Evolutionary conservation across 345 rosid species (phyloP), one percentile per base, ranked within the genome.

Genomic region (Eutrema japonicum): DNA sequence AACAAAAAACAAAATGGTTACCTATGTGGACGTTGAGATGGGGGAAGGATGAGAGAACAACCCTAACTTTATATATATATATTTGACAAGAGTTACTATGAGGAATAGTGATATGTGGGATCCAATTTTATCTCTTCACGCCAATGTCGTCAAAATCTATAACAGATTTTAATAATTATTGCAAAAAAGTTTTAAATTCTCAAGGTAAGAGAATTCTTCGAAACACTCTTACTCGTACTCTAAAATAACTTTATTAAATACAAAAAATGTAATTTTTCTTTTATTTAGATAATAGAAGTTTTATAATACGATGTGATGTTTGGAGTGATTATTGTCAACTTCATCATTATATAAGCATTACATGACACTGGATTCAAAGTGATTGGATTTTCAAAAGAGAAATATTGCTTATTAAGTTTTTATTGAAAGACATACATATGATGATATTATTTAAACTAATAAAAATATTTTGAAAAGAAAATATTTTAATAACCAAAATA

Each of bases 321-420:
- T 59, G 64, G 33, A 59, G 47, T 59, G 64, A 59, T 37, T 14
- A 59, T 5, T 59, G 64, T 33, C 33, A 59, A 59, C 10, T 16
- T 16, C 64, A 57, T 58, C 27, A 32, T 22, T 59, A 40, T 59
- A 59, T 59, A 33, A 16, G 64, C 3, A 22, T 40, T 59, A 40
- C 64, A 18, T 59, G 48, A 22, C 48, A 10, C 6, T 59, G 66
- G 36, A 2, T 27, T 61, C 37, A 61, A 42, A 61, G 35, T 41
- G 36, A 41, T 26, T 60, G 36, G 47, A 60, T 10, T 36, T 41
- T 60, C 22, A 36, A 40, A 60, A 60, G 41, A 14, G 26, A 46
- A 61, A 26, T 61, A 26, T 42, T 61, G 38, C 27, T 43, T 61
- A 43, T 62, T 27, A 40, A 13, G 40, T 30, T 62, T 61, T 62